phyloP scores from a whole-genome alignment of 306 rosid species.

The Crotalaria pallida region DNA sequence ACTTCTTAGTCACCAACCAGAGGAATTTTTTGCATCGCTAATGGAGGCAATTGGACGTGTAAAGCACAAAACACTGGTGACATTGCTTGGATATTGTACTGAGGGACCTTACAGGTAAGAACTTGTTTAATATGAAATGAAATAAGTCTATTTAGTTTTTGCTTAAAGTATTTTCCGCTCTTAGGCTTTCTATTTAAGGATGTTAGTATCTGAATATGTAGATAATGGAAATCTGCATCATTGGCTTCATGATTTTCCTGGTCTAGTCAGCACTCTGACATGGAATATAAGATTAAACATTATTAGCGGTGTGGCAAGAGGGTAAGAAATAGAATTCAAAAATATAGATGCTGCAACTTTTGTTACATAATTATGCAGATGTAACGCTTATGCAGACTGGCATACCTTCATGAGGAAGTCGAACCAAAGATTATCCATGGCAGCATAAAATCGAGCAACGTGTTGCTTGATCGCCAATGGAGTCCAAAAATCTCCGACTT shows the following conservation, averaged over 20 bases:
- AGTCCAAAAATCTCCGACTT: conserved; percentile 54
- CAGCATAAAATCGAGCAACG: conserved; percentile 41
- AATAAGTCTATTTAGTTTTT: background rate
- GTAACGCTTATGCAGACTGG: conserved; percentile 42
- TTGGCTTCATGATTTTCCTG: conserved; percentile 59
- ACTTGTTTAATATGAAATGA: background rate
- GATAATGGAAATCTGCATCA: conserved; percentile 50
- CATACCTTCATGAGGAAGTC: conserved; percentile 62
- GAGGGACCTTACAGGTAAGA: conserved; percentile 43
- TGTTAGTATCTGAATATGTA: conserved; percentile 49
- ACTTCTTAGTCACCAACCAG: conserved; percentile 33
- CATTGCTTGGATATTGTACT: conserved; percentile 48
- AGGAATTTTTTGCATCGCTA: conserved; percentile 38
- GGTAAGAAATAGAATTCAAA: conserved; percentile 33
- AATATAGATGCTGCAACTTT: background rate
- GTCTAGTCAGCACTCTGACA: conserved; percentile 45
- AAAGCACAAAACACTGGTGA: conserved; percentile 50
- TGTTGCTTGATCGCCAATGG: conserved; percentile 56
- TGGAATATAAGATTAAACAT: conserved; percentile 53
- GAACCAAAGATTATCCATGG: conserved; percentile 57
- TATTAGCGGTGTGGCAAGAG: conserved; percentile 57
- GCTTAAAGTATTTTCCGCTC: background rate
- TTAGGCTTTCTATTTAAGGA: conserved; percentile 27
- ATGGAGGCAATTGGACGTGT: conserved; percentile 50
- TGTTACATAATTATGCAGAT: background rate